Base-by-base conservation (phyloP, 139 green algal genomes). In the Mesostigma viride region DNA sequence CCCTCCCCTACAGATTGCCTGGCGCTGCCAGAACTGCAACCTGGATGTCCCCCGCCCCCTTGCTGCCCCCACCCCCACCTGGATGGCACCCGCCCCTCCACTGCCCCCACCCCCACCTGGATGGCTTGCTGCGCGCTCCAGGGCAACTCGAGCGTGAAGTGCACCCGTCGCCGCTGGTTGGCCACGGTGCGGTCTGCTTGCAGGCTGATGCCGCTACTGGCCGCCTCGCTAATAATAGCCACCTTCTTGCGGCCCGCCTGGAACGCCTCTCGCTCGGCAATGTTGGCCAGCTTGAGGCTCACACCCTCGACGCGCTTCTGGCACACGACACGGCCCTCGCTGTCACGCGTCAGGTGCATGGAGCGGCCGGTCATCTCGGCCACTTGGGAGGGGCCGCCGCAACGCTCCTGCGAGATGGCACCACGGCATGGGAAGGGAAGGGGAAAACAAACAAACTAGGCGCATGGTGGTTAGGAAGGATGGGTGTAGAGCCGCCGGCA, bases 151-250 rank as follows among this genome's bases (percentile, higher is more conserved):
- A 59, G 20, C 8, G 48, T 59, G 48, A 59, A 17, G 48, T 59
- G 48, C 8, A 59, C 11, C 3, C 48, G 20, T 3, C 48, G 48
- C 48, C 48, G 8, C n/a, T 17, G 20, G n/a, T 26, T 59, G 3
- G 17, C 48, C 11, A 59, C 8, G 20, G 11, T 8, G 11, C n/a
- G 48, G 70, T 86, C 76, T 22, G 83, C 84, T 46, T 89, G 86
- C 61, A 92, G 76, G 31, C 70, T 83, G 72, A 92, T 92, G 58
- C 86, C 86, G 2, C 80, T 83, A 51, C 72, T 84, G 6, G 84
- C 86, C 2, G 86, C 86, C 61, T 95, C 90, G 0, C 60, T 83
- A 60, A 96, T 87, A 65, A 96, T 90, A 30, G 90, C 89, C 14
- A 95, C 85, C 6, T 89, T 63, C 76, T 95, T 94, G 24, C 69